Evolutionary conservation across 164 flowering plant genomes (phyloP).

Genomic region (Annona cherimola): DNA sequence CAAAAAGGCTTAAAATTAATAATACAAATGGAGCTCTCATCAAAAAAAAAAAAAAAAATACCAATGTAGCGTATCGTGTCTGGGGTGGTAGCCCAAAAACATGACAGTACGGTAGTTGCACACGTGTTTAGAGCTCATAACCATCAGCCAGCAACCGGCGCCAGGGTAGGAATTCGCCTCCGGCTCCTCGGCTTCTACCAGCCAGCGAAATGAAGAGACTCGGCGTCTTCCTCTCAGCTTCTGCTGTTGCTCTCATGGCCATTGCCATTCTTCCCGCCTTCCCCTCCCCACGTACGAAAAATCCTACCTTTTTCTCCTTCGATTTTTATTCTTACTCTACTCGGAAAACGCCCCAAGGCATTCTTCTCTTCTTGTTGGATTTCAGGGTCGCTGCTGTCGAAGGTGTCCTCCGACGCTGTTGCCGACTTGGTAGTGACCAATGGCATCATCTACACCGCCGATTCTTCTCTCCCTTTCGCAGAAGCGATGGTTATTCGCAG

Average conservation of each 20-base stretch:
- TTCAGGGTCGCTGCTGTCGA: background rate
- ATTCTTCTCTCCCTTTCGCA: constrained; percentile 63
- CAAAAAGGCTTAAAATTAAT: too few relatives aligned
- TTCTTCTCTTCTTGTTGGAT: background rate
- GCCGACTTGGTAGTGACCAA: constrained; percentile 74
- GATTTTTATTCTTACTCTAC: background rate
- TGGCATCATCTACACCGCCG: constrained; percentile 69
- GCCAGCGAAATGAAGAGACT: too few relatives aligned
- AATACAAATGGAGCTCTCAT: too few relatives aligned
- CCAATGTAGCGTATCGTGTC: too few relatives aligned
- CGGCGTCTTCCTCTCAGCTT: constrained; percentile 15
- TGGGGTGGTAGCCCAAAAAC: too few relatives aligned
- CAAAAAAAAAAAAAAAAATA: too few relatives aligned
- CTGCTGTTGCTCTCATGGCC: constrained; percentile 15
- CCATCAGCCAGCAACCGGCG: too few relatives aligned
- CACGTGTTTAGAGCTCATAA: too few relatives aligned
- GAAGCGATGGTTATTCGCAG: constrained; percentile 69
- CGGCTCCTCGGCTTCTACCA: too few relatives aligned
- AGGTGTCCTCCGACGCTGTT: constrained; percentile 9
- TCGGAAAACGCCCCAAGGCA: background rate
- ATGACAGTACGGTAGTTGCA: too few relatives aligned
- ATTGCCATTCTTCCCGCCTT: constrained; percentile 13
- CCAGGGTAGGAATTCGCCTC: too few relatives aligned
- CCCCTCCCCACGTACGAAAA: constrained; percentile 3
- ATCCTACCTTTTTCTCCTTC: background rate